Evolutionary conservation across 805 yeast species (phyloP), one percentile per base, ranked within the genome.

Genomic region (Nakazawaea anatomiae): DNA sequence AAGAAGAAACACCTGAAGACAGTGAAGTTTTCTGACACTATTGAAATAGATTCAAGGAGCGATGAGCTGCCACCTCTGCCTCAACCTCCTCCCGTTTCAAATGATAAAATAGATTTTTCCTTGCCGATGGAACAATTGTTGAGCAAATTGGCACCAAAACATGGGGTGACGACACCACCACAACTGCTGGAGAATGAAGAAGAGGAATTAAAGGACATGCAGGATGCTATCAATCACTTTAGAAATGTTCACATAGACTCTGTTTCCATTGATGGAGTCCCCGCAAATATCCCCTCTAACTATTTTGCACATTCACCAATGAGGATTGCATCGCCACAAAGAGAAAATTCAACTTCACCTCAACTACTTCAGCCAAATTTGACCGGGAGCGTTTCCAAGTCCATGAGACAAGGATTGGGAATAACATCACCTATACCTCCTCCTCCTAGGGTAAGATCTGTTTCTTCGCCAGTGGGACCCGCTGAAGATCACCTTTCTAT

Each of bases 81-180:
- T 44, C 51, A 50, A 6, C 44, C 51, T 11, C 52, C 63, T 9
- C 64, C 61, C 1, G 57, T 57, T 5, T 5, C 35, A 6, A 12
- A 25, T 31, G 41, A 57, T 4, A 60, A 64, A 30, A 57, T 85
- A 30, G 92, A 87, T 60, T 69, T 77, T 48, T 75, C 86, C 1
- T 67, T 87, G 25, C 91, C 94, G 6, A 87, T 87, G 95, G 88
- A 84, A 59, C 89, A 87, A 61, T 64, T 87, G 31, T 58, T 87
- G 42, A 69, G 70, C 49, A 73, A 72, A 50, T 64, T 82, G 57
- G 57, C 65, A 42, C 58, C 57, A 18, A 48, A 47, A 18, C 44
- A 53, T 4, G 54, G 51, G 8, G 48, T 29, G 39, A 53, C 52
- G 14, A 55, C 56, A 31, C 59, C 63, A 39, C 64, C 60, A 41